phyloP scores from a whole-genome alignment of 1,284 basidiomycete genomes.

The Ceratobasidium sp. region DNA sequence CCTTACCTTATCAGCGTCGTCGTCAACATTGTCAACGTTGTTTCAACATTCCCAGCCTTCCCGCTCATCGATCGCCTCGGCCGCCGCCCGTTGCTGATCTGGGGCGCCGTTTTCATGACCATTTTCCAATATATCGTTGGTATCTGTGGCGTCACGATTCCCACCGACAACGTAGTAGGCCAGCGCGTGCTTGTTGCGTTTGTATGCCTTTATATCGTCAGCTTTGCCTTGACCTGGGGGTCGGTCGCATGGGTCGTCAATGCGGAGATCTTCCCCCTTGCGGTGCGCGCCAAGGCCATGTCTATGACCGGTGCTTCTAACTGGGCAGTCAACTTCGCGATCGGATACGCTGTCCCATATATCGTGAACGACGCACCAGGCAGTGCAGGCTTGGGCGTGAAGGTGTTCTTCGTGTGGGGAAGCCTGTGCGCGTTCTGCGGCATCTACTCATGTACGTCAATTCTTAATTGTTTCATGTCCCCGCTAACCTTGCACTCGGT shows the following conservation, averaged over 20 bases:
- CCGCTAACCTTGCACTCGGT: not conserved
- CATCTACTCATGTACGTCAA: constrained; percentile 30
- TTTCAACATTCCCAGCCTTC: constrained; percentile 74
- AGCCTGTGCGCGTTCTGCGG: constrained; percentile 39
- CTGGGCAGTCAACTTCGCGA: constrained; percentile 77
- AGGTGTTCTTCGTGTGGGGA: constrained; percentile 64
- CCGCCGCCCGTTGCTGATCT: constrained; percentile 77
- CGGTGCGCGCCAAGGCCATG: constrained; percentile 80
- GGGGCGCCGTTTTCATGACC: constrained; percentile 75
- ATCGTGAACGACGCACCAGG: constrained; percentile 56
- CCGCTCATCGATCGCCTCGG: constrained; percentile 76
- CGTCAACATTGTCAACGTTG: constrained; percentile 76
- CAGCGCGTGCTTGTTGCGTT: constrained; percentile 71
- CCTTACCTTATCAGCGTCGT: constrained; percentile 76
- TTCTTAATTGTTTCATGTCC: not conserved
- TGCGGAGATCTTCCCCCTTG: constrained; percentile 78
- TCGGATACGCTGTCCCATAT: constrained; percentile 75
- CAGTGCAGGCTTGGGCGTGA: constrained; percentile 56
- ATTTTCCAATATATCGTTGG: constrained; percentile 78
- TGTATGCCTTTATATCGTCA: constrained; percentile 71
- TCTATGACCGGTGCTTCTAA: constrained; percentile 75
- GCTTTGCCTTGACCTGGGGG: constrained; percentile 82
- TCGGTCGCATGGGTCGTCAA: constrained; percentile 81
- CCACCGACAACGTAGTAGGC: constrained; percentile 58
- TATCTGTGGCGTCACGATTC: constrained; percentile 73